Conservation (phyloP, 495 filamentous ascomycete genomes). For the Collariella sp. region DNA sequence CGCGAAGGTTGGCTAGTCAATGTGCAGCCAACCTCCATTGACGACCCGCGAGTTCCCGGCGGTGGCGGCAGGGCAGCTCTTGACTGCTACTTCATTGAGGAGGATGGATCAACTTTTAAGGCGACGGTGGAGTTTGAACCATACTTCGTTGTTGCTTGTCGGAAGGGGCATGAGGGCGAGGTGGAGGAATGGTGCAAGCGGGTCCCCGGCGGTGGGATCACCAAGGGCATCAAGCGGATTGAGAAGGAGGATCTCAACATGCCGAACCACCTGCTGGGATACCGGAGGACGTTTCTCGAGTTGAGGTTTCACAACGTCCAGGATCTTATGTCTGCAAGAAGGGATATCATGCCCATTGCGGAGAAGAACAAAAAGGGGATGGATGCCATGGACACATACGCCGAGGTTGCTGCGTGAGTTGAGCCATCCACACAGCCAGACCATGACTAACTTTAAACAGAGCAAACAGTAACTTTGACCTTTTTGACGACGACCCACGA, state of each 20-base stretch:
- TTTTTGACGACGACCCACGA: slow-evolving; percentile 91
- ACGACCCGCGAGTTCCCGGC: slow-evolving; percentile 72
- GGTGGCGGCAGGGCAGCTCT: slow-evolving; percentile 75
- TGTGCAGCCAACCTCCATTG: slow-evolving; percentile 79
- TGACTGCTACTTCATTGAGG: slow-evolving; percentile 95
- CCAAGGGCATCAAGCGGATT: slow-evolving; percentile 67
- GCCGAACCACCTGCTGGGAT: slow-evolving; percentile 92
- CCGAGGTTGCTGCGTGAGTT: slow-evolving; percentile 80
- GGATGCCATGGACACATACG: slow-evolving; percentile 96
- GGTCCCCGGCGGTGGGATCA: slow-evolving; percentile 68
- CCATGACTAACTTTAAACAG: slow-evolving; percentile 38
- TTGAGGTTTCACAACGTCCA: slow-evolving; percentile 78
- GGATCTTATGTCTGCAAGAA: slow-evolving; percentile 75
- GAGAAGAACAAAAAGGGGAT: slow-evolving; percentile 94
- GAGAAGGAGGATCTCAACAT: slow-evolving; percentile 93
- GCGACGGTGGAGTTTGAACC: slow-evolving; percentile 94
- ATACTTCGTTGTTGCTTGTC: slow-evolving; percentile 89
- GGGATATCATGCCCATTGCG: slow-evolving; percentile 77
- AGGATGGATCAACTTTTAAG: slow-evolving; percentile 90
- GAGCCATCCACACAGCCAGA: not conserved
- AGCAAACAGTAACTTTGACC: slow-evolving; percentile 80
- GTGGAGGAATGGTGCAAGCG: slow-evolving; percentile 93
- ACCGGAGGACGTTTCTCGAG: slow-evolving; percentile 76
- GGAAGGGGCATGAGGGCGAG: slow-evolving; percentile 78
- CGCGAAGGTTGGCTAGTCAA: slow-evolving; percentile 91